phyloP scores from a whole-genome alignment of 495 filamentous ascomycete genomes.

The Ramalina intermedia region DNA sequence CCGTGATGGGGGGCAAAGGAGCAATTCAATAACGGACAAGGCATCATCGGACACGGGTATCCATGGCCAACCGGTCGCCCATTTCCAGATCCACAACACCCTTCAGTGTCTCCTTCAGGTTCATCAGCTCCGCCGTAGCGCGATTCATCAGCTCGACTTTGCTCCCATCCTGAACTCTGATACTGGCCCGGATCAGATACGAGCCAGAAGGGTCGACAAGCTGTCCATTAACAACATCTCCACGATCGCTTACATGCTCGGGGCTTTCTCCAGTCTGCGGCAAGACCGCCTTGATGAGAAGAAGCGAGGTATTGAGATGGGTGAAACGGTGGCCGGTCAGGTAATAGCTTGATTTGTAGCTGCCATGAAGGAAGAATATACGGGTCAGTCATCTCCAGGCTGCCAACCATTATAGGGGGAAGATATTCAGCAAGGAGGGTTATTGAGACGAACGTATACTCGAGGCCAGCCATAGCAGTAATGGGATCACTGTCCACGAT shows the following conservation, averaged over 20 bases:
- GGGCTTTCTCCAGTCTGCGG: background rate
- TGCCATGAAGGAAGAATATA: constrained; percentile 15
- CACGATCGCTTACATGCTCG: constrained; percentile 13
- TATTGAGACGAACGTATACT: constrained; percentile 28
- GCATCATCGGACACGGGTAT: constrained; percentile 41
- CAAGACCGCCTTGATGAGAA: constrained; percentile 30
- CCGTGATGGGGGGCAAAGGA: too few relatives aligned
- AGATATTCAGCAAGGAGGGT: background rate
- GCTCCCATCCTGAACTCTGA: constrained; percentile 34
- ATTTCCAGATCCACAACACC: constrained; percentile 49
- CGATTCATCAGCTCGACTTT: constrained; percentile 40
- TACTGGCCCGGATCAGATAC: constrained; percentile 36
- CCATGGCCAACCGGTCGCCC: constrained; percentile 48
- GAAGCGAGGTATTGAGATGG: constrained; percentile 32
- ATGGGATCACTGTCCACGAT: constrained; percentile 31
- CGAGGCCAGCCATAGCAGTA: constrained; percentile 35
- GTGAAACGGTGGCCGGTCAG: constrained; percentile 35
- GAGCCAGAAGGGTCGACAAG: constrained; percentile 32
- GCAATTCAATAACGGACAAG: too few relatives aligned
- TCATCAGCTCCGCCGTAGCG: constrained; percentile 43
- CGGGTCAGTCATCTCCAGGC: background rate
- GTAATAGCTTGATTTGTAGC: constrained; percentile 34
- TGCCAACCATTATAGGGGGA: background rate
- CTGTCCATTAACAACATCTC: constrained; percentile 20
- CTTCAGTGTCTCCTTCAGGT: constrained; percentile 45